Evolutionary conservation across 2,329 filamentous ascomycete genomes (phyloP).

Genomic region (Pestalotiopsis sp.): DNA sequence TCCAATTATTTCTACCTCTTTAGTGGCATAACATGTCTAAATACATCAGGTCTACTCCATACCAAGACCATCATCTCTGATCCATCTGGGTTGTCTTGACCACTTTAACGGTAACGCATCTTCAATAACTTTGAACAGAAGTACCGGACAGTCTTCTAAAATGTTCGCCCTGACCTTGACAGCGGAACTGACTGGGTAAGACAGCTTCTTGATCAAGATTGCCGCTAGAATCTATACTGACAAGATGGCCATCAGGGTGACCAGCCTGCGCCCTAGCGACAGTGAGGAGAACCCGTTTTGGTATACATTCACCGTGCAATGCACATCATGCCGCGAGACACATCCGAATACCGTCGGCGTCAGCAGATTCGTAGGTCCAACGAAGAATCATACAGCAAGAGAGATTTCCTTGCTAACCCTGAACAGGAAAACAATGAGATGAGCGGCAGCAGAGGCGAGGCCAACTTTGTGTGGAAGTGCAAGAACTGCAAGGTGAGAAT

Average conservation of each 20-base stretch:
- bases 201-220: conserved; percentile 10
- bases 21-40: not conserved
- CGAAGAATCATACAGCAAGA: not conserved
- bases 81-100: not conserved
- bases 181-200: conserved; percentile 71
- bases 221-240: not conserved
- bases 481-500: conserved; percentile 87
- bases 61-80: not conserved
- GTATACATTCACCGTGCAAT: conserved; percentile 98
- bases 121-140: not conserved
- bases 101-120: not conserved
- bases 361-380: conserved; percentile 77
- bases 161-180: conserved; percentile 71
- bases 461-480: conserved; percentile 99
- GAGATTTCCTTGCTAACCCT: not conserved
- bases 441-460: conserved; percentile 90
- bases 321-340: conserved; percentile 92
- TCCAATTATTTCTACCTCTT: not conserved
- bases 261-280: conserved; percentile 84
- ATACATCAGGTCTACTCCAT: not conserved
- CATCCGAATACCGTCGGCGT: conserved; percentile 87
- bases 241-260: conserved; percentile 66
- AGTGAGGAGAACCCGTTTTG: conserved; percentile 83
- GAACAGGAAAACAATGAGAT: conserved; percentile 83
- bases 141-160: conserved; percentile 15